Conservation (phyloP, 2,329 filamentous ascomycete species). For the Epichloe amarillans region DNA sequence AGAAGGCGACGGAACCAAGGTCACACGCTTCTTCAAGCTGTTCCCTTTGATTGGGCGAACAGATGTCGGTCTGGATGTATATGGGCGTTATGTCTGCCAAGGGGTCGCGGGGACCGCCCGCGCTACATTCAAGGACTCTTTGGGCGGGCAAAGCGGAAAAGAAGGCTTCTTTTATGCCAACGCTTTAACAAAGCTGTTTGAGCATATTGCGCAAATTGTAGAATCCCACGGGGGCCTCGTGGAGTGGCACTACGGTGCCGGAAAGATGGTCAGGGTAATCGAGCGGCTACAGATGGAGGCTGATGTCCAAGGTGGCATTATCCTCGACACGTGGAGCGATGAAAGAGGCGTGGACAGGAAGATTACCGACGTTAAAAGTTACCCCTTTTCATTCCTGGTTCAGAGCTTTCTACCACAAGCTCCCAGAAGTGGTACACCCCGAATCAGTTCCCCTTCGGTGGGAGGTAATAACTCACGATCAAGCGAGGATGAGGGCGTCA, state of each 20-base stretch:
- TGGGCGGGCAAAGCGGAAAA: conserved; percentile 33
- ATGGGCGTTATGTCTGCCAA: conserved; percentile 90
- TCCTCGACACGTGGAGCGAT: conserved; percentile 90
- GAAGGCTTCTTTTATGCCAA: conserved; percentile 88
- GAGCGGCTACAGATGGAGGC: conserved; percentile 87
- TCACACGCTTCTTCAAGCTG: conserved; percentile 95
- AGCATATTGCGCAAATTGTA: conserved; percentile 94
- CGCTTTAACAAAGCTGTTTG: conserved; percentile 81
- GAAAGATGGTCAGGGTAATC: conserved; percentile 91
- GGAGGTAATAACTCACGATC: conserved; percentile 41
- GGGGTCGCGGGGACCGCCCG: conserved; percentile 80
- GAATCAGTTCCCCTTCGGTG: conserved; percentile 63
- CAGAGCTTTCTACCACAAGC: conserved; percentile 78
- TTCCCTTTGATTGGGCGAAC: conserved; percentile 87
- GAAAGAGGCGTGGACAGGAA: conserved; percentile 74
- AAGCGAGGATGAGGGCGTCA: conserved; percentile 83
- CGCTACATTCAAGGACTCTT: conserved; percentile 59
- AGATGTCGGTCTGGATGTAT: conserved; percentile 84
- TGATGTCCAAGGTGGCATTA: conserved; percentile 89
- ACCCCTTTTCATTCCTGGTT: conserved; percentile 92
- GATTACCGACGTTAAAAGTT: conserved; percentile 91
- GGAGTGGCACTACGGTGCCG: conserved; percentile 81
- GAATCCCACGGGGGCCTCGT: conserved; percentile 84
- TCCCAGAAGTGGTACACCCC: conserved; percentile 48
- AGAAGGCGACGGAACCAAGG: conserved; percentile 75